These are phyloP conservation scores for Hypomontagnella submonticulosa DNA, from an alignment of 495 filamentous ascomycete genomes.

Conservation along the genomic window DNA sequence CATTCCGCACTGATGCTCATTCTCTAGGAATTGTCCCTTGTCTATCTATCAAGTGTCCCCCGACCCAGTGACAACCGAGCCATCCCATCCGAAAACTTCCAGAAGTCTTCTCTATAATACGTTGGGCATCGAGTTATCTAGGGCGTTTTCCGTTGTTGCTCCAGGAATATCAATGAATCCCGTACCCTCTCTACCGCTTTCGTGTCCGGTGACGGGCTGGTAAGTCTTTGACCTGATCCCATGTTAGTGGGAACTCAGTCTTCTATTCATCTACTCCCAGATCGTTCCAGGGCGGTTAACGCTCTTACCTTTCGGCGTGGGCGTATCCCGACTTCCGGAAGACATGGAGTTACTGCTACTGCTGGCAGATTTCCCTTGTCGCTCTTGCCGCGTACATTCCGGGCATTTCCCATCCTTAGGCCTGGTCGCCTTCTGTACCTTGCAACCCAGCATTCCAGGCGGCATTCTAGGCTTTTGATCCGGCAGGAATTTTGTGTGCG, in stretches of 20 bases:
- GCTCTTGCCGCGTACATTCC: not conserved
- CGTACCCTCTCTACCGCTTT: constrained; percentile 18
- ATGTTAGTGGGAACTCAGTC: constrained; percentile 18
- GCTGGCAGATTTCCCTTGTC: not conserved
- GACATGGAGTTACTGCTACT: not conserved
- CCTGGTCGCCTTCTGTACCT: constrained; percentile 20
- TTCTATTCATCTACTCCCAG: not conserved
- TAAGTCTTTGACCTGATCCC: constrained; percentile 5
- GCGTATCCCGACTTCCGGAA: not conserved
- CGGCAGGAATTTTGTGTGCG: constrained; percentile 35
- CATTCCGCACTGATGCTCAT: not conserved
- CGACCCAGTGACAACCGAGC: too few species aligned
- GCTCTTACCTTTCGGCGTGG: constrained; percentile 25
- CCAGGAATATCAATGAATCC: constrained; percentile 25
- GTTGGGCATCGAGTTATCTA: not conserved
- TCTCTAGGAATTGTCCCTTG: too few species aligned
- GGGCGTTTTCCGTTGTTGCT: constrained; percentile 8
- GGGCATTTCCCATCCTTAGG: constrained; percentile 32
- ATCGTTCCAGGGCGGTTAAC: not conserved
- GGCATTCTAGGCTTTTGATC: constrained; percentile 23
- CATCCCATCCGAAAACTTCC: not conserved
- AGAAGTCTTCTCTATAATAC: too few species aligned
- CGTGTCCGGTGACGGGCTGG: constrained; percentile 13
- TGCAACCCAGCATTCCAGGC: constrained; percentile 28
- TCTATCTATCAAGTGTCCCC: too few species aligned